Conservation (phyloP, 768 basidiomycete species). For the Boletus patriciae region DNA sequence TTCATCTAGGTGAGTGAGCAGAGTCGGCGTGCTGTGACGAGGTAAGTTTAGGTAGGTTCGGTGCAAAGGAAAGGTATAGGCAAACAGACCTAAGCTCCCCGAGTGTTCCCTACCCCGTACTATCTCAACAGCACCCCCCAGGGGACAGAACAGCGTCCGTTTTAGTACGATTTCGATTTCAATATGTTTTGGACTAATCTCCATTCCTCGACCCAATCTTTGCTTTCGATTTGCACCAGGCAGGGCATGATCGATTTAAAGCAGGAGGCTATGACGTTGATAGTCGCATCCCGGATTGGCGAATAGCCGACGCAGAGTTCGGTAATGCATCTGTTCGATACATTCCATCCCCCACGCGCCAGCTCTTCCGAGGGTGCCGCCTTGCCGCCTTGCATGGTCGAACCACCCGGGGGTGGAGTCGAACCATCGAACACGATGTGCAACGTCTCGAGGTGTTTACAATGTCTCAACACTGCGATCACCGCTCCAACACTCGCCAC, state of each 20-base stretch:
- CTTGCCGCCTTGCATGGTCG: neutral
- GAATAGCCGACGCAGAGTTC: conserved; percentile 18
- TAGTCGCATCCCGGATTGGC: conserved; percentile 7
- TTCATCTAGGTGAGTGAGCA: neutral
- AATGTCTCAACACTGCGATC: conserved; percentile 13
- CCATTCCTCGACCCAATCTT: conserved; percentile 2
- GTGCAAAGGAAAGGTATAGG: neutral
- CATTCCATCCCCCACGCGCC: neutral
- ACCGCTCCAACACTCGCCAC: conserved; percentile 10
- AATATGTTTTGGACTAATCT: conserved; percentile 5
- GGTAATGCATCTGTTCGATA: conserved; percentile 12
- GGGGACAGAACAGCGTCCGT: neutral
- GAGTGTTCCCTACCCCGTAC: no score
- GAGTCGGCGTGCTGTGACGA: neutral
- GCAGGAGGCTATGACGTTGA: conserved; percentile 7
- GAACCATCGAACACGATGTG: conserved; percentile 21
- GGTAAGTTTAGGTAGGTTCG: neutral
- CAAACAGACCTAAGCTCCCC: neutral
- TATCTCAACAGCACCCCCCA: neutral
- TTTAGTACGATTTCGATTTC: neutral
- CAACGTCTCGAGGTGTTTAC: conserved; percentile 14
- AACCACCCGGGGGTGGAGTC: neutral
- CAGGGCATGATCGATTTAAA: conserved; percentile 17
- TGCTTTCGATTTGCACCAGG: conserved; percentile 4
- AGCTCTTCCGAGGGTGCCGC: neutral